These are phyloP conservation scores for Diaporthe vaccinii DNA, from an alignment of 2,329 filamentous ascomycete species.

Conservation along the genomic window DNA sequence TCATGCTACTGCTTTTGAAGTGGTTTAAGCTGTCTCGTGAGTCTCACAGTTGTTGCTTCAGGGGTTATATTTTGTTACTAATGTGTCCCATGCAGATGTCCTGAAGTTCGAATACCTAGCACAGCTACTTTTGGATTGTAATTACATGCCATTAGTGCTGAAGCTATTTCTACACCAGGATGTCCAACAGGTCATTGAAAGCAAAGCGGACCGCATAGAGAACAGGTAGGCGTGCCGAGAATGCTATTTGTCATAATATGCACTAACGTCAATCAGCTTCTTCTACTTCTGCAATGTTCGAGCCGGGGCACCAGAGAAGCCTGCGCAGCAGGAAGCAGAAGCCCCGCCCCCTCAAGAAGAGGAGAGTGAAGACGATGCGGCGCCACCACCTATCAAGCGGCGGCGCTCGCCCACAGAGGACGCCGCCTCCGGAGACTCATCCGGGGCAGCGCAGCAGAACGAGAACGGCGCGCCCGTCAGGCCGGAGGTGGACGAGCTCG, in stretches of 20 bases:
- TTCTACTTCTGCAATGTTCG: conserved; percentile 89
- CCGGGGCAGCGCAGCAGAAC: conserved; percentile 46
- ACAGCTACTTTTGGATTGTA: conserved; percentile 92
- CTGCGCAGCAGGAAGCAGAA: conserved; percentile 43
- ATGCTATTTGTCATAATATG: neutral
- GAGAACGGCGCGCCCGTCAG: conserved; percentile 50
- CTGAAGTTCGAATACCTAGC: conserved; percentile 97
- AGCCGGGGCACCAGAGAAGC: conserved; percentile 48
- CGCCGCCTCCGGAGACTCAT: neutral
- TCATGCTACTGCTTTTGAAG: conserved; percentile 88
- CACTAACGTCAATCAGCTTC: conserved; percentile 69
- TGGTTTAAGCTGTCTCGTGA: conserved; percentile 96
- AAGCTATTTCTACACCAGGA: conserved; percentile 97
- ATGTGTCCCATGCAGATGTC: conserved; percentile 71
- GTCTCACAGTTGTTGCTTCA: conserved; percentile 51
- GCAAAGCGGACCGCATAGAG: conserved; percentile 84
- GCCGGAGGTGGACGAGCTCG: conserved; percentile 86
- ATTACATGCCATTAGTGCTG: conserved; percentile 91
- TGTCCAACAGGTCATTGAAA: conserved; percentile 89
- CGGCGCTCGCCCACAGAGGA: conserved; percentile 59
- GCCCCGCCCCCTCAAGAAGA: conserved; percentile 45
- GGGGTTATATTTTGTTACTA: conserved; percentile 14
- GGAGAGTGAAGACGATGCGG: conserved; percentile 81
- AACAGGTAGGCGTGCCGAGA: conserved; percentile 70
- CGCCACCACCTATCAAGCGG: conserved; percentile 84